These are phyloP conservation scores for Irpex sp. DNA, from an alignment of 1,284 basidiomycete genomes.

Conservation along the genomic window DNA sequence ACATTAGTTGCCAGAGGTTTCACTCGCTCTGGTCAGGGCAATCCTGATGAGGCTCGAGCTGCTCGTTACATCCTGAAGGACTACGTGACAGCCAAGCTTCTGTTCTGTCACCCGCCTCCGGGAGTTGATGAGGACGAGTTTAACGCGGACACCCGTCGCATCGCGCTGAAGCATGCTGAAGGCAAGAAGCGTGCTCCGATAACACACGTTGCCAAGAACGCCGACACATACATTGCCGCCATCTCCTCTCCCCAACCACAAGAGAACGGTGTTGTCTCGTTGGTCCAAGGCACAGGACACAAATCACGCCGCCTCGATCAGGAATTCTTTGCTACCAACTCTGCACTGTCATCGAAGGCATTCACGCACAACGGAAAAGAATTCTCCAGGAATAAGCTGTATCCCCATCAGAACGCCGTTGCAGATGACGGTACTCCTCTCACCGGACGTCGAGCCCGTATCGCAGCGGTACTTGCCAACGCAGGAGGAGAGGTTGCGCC, in stretches of 20 bases:
- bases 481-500: constrained; percentile 34
- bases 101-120: constrained; percentile 89
- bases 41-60: constrained; percentile 93
- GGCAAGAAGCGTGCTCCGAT: constrained; percentile 82
- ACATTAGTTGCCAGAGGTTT: constrained; percentile 87
- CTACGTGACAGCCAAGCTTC: constrained; percentile 91
- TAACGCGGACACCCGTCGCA: constrained; percentile 69
- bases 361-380: constrained; percentile 59
- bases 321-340: constrained; percentile 72
- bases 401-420: constrained; percentile 78
- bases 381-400: constrained; percentile 59
- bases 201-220: constrained; percentile 77
- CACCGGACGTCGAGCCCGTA: constrained; percentile 39
- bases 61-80: constrained; percentile 95
- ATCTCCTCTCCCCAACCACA: constrained; percentile 22
- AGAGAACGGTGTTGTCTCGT: neutral
- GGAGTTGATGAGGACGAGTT: constrained; percentile 65
- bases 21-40: constrained; percentile 91
- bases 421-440: constrained; percentile 70
- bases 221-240: constrained; percentile 71
- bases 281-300: constrained; percentile 32
- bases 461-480: constrained; percentile 42
- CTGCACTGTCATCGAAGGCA: constrained; percentile 49
- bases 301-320: constrained; percentile 73
- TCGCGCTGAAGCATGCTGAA: constrained; percentile 51